A percentile compares a stretch with the other conserved stretches of the same genome.
Conservation (phyloP, 495 filamentous ascomycete genomes). For the Emericellopsis terricola region DNA sequence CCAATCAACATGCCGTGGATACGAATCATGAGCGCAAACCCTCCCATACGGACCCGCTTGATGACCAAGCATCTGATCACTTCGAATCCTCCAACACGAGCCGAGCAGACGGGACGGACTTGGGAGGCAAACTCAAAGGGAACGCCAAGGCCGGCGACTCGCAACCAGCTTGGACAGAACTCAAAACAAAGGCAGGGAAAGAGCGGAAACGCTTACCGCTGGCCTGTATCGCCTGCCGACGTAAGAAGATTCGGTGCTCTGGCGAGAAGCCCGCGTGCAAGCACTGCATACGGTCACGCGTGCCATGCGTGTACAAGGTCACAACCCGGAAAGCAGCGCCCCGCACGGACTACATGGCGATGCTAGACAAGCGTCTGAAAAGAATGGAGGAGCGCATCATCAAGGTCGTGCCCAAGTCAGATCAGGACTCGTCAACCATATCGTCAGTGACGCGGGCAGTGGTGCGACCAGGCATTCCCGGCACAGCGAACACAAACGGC, state of each 20-base stretch:
- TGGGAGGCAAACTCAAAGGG: constrained; percentile 31
- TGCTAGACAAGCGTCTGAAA: constrained; percentile 85
- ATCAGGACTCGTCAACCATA: constrained; percentile 34
- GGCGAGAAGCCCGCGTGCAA: constrained; percentile 96
- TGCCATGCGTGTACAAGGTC: constrained; percentile 97
- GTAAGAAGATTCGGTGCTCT: constrained; percentile 97
- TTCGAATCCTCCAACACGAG: constrained; percentile 28
- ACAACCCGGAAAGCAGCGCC: constrained; percentile 91
- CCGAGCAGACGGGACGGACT: constrained; percentile 28
- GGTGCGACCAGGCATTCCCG: constrained; percentile 63
- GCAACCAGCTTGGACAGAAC: constrained; percentile 73
- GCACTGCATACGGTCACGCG: constrained; percentile 83
- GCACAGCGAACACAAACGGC: constrained; percentile 47
- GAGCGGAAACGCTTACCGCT: constrained; percentile 84
- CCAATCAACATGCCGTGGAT: constrained; percentile 10
- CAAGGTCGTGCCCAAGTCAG: constrained; percentile 82
- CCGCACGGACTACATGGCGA: constrained; percentile 96
- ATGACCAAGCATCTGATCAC: constrained; percentile 32
- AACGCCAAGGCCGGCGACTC: constrained; percentile 33
- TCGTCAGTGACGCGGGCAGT: constrained; percentile 28
- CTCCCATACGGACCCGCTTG: constrained; percentile 18
- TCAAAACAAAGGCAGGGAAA: constrained; percentile 97
- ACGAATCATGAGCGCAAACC: background rate
- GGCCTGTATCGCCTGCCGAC: constrained; percentile 87
- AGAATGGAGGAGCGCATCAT: constrained; percentile 97